These are phyloP conservation scores for Nothophoma quercina DNA, from an alignment of 2,329 filamentous ascomycete species.

Conservation along the genomic window DNA sequence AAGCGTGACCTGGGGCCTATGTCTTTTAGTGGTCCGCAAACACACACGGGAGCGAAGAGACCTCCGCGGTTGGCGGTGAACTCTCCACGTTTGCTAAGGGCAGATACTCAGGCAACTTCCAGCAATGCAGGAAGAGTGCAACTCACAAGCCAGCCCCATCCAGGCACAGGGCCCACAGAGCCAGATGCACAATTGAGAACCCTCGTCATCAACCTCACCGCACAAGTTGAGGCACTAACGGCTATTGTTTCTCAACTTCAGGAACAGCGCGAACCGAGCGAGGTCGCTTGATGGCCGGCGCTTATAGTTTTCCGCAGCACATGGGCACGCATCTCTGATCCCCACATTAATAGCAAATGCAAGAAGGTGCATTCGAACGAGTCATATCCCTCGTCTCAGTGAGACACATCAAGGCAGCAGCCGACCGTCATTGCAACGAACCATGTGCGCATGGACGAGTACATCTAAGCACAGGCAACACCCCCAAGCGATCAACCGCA, in stretches of 20 bases:
- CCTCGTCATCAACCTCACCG: slow-evolving; percentile 49
- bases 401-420: background rate
- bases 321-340: slow-evolving; percentile 13
- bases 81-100: slow-evolving; percentile 40
- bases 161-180: slow-evolving; percentile 33
- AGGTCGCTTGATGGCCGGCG: slow-evolving; percentile 47
- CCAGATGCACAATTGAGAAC: slow-evolving; percentile 44
- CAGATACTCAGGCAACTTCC: slow-evolving; percentile 33
- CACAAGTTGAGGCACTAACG: slow-evolving; percentile 51
- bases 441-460: slow-evolving; percentile 4
- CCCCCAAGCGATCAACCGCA: slow-evolving; percentile 19
- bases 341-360: slow-evolving; percentile 1
- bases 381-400: slow-evolving; percentile 1
- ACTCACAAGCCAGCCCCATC: slow-evolving; percentile 21
- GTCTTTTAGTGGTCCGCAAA: slow-evolving; percentile 47
- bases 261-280: slow-evolving; percentile 41
- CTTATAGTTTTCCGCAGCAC: slow-evolving; percentile 39
- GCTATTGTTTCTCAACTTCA: slow-evolving; percentile 49
- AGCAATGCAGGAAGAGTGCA: slow-evolving; percentile 26
- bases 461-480: slow-evolving; percentile 17
- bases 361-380: background rate
- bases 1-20: slow-evolving; percentile 26
- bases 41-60: slow-evolving; percentile 33
- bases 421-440: background rate
- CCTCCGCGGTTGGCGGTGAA: slow-evolving; percentile 42